These are phyloP conservation scores for Dendrobium catenatum DNA, from an alignment of 106 monocot species.

Conservation along the genomic window DNA sequence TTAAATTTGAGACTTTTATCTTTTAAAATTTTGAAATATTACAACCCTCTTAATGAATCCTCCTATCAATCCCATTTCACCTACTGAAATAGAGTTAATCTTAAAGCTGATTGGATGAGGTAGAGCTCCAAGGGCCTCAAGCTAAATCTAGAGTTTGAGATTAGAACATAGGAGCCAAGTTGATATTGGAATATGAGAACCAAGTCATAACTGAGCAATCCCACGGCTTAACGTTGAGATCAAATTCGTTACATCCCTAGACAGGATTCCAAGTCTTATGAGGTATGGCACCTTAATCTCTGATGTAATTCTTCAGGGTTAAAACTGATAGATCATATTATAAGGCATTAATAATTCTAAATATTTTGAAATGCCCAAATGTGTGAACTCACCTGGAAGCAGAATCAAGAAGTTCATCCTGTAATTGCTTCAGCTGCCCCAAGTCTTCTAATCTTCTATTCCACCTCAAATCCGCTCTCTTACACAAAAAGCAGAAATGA, in stretches of 20 bases:
- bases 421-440: conserved; percentile 68
- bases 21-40: too few relatives aligned
- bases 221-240: not conserved
- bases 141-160: not conserved
- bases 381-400: conserved; percentile 52
- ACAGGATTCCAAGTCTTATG: not conserved
- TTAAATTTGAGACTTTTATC: too few relatives aligned
- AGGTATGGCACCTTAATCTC: not conserved
- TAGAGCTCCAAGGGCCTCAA: not conserved
- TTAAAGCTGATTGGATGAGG: not conserved
- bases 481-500: conserved; percentile 7
- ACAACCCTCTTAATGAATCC: not conserved
- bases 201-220: not conserved
- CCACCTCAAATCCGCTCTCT: conserved; percentile 98
- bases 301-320: not conserved
- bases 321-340: not conserved
- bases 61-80: not conserved
- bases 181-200: not conserved
- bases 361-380: not conserved
- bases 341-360: not conserved
- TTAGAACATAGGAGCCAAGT: too few relatives aligned
- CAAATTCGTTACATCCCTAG: not conserved
- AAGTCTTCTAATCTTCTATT: conserved; percentile 85
- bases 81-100: not conserved
- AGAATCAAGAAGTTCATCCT: conserved; percentile 91